Evolutionary conservation across 2,329 filamentous ascomycete species (phyloP), one percentile per base, ranked within the genome.

Genomic region (Phialophora macrospora): DNA sequence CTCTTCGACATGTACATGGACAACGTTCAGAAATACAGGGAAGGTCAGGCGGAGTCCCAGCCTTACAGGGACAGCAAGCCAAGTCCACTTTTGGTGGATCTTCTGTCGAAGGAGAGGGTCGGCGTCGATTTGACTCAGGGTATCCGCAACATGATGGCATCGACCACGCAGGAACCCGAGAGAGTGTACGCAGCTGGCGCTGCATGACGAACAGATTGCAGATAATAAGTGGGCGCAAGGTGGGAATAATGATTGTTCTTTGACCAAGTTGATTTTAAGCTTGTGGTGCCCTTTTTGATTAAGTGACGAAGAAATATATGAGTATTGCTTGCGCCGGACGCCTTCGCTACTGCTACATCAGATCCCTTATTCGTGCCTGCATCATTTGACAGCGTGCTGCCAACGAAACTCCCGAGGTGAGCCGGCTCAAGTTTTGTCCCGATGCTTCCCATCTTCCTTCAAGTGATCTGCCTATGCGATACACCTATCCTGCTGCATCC

Each of bases 1-100:
- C 85, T 99, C 66, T 99, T 99, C 75, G 95, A 99, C 80, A 92
- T 92, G 83, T 99, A 98, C 82, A 83, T 98, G 54, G 88, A 96
- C 78, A 94, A 90, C 74, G 93, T 98, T 41, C 85, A 88, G 78
- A 87, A 90, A 76, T 97, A 94, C 87, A 98, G 96, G 88, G 86
- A 89, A 74, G 89, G 85, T 77, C 90, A 96, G 80, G 82, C 85
- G 61, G 85, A 89, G 63, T 91, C 88, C 74, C 82, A 84, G 66
- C 85, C 85, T 2, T 80, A 90, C 78, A 90, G 91, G 81, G 92
- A 94, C 80, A 96, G 92, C 84, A 88, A 90, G 72, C 94, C 94
- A 32, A 93, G 87, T 72, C 90, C 93, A 73, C 85, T 97, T 65
- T 85, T 98, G 77, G 90, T 97, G 24, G 94, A 98, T 77, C 86